Base-by-base conservation (phyloP, 1,284 basidiomycete species). In the Malassezia caprae region DNA sequence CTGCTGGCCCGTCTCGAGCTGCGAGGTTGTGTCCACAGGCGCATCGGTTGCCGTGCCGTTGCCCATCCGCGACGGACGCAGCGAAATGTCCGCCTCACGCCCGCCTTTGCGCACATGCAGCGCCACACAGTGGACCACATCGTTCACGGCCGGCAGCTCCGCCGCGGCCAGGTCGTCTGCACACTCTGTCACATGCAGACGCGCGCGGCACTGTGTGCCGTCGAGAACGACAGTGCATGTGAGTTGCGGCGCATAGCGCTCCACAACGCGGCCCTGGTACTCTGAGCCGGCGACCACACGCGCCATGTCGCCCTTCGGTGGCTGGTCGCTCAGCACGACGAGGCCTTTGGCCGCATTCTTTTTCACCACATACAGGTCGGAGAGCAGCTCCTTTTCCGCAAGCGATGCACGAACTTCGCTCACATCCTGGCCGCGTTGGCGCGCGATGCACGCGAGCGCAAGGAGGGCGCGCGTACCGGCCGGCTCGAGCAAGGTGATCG, bases 361-460 rank as follows among this genome's bases (percentile, higher is more conserved):
- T n/a, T 88, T 86, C 23, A 90, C 86, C 17, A 98, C 87, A 3
- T 88, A 82, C 5, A 98, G 79, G 45, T 87, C 84, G 12, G 84
- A 78, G 21, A 98, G 76, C 60, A 80, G 79, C 50, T 90, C 85
- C 15, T 87, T 88, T 34, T 79, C 77, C 65, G 85, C 82, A 45
- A 96, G 77, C 3, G 78, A 76, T 1, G 78, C 77, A 23, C 83
- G 82, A 19, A 94, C 78, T 63, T 88, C 84, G n/a, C 84, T 79
- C 11, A 86, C 78, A 1, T 83, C 79, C 11, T 82, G 76, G 19
- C 79, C 79, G 21, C 87, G 82, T 67, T 85, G 82, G 62, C 88
- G 87, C n/a, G 91, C 89, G 43, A 96, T 79, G 62, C 88, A 87
- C 66, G 84, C 84, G 45, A 93, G 78, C 3, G 90, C 90, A 15